Base-by-base conservation (phyloP, 306 rosid species). In the Lagenaria siceraria region DNA sequence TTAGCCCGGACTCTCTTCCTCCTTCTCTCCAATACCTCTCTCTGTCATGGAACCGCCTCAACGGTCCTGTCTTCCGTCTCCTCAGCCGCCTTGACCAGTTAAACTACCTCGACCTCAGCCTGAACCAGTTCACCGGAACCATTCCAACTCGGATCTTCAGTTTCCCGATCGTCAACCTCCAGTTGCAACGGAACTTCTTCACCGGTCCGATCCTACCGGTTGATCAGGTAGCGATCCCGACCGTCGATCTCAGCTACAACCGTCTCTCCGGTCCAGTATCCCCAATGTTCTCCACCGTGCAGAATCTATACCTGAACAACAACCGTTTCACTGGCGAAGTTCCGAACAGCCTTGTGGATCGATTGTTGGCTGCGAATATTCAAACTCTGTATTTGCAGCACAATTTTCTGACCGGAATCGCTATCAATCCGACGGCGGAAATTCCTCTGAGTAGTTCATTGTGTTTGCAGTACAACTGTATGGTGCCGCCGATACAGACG, bases 391-490 rank as follows among this genome's bases (percentile, higher is more conserved):
- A 96, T 53, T 52, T 96, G 19, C 98, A 96, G 83, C 99, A 96
- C 62, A 96, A 92, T 60, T 96, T 76, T 76, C 85, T 96, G 7
- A 96, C 96, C 1, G 97, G 98, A 31, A 90, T 96, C 21, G 87
- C 86, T 86, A 96, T 96, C 31, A 89, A 84, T 73, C 99, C 99
- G 43, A 85, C 94, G 87, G 98, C 98, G 36, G 98, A 92, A 79
- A 96, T 96, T 83, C 99, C 99, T 3, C 59, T 86, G 65, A 92
- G 98, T 78, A 92, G 91, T 51, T 89, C 97, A 10, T 49, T 96
- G 86, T 96, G 99, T 83, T 86, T 96, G 18, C 97, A 96, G 89
- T 96, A 92, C n/a, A 96, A 96, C 18, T 96, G 99, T 31, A 92
- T 96, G 99, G 97, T 96, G 54, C 98, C 94, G 6, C 99, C 98